Conservation (phyloP, 1,284 basidiomycete genomes). For the Ustilago hordei region DNA sequence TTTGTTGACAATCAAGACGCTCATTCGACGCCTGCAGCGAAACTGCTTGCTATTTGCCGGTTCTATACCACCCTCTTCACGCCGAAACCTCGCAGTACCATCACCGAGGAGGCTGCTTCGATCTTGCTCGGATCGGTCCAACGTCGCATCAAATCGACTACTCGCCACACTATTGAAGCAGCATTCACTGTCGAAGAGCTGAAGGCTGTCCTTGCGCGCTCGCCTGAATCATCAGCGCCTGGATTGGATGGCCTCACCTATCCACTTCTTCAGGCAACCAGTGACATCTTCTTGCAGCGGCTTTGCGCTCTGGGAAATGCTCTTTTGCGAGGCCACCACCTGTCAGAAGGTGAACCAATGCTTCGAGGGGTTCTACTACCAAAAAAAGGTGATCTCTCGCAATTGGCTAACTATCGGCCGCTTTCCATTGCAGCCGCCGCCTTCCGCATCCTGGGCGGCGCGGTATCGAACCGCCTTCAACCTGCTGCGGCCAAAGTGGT, state of each 20-base stretch:
- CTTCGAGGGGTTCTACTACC: not conserved
- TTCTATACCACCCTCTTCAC: not conserved
- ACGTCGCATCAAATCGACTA: not conserved
- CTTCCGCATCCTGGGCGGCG: not conserved
- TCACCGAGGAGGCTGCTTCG: not conserved
- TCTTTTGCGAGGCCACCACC: not conserved
- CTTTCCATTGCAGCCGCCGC: not conserved
- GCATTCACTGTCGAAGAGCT: not conserved
- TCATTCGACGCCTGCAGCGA: not conserved
- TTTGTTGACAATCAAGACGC: not conserved
- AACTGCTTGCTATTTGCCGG: not conserved
- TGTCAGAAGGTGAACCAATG: conserved; percentile 4
- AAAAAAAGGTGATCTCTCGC: conserved; percentile 3
- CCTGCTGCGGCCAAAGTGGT: not conserved
- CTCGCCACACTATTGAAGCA: not conserved
- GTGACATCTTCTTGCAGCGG: not conserved
- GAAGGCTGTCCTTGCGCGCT: not conserved
- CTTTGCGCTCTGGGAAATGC: not conserved
- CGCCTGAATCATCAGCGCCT: not conserved
- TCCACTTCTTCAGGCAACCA: not conserved
- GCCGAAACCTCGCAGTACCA: too few species aligned
- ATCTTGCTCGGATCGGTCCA: not conserved
- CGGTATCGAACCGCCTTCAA: not conserved
- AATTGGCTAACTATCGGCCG: conserved; percentile 2
- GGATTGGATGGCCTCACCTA: not conserved